phyloP scores from a whole-genome alignment of 1,284 basidiomycete species.

The Prillingera fragicola region DNA sequence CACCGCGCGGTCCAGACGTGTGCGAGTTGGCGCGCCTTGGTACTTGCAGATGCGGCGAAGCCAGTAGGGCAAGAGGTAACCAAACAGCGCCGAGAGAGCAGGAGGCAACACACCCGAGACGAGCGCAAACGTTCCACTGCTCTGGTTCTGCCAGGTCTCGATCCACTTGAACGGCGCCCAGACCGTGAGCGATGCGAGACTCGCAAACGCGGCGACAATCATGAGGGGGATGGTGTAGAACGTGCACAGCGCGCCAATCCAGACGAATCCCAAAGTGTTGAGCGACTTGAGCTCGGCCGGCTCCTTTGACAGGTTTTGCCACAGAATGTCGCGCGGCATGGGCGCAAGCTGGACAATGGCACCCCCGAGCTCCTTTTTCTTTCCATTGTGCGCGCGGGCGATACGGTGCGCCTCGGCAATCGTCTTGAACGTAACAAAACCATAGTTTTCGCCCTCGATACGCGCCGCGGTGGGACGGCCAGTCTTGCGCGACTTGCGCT shows the following conservation, averaged over 20 bases:
- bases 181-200: constrained; percentile 52
- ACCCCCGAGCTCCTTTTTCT: constrained; percentile 42
- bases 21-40: constrained; percentile 62
- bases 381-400: constrained; percentile 41
- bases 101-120: constrained; percentile 85
- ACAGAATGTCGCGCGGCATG: constrained; percentile 55
- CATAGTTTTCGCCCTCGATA: constrained; percentile 70
- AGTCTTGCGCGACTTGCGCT: constrained; percentile 37
- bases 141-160: constrained; percentile 4
- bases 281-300: constrained; percentile 62
- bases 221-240: constrained; percentile 77
- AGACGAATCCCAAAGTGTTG: constrained; percentile 65
- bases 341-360: constrained; percentile 41
- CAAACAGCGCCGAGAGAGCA: constrained; percentile 77
- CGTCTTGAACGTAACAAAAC: constrained; percentile 88
- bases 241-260: constrained; percentile 71
- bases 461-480: constrained; percentile 22
- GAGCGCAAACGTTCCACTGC: constrained; percentile 58
- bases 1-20: constrained; percentile 77
- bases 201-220: constrained; percentile 72
- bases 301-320: constrained; percentile 77
- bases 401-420: constrained; percentile 69
- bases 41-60: constrained; percentile 80
- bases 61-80: constrained; percentile 76
- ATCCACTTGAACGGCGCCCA: neutral